Percentiles rank a stretch among this genome's conserved stretches.
Evolutionary conservation across 148 eudicot species (phyloP).

Genomic region (Simmondsia chinensis): DNA sequence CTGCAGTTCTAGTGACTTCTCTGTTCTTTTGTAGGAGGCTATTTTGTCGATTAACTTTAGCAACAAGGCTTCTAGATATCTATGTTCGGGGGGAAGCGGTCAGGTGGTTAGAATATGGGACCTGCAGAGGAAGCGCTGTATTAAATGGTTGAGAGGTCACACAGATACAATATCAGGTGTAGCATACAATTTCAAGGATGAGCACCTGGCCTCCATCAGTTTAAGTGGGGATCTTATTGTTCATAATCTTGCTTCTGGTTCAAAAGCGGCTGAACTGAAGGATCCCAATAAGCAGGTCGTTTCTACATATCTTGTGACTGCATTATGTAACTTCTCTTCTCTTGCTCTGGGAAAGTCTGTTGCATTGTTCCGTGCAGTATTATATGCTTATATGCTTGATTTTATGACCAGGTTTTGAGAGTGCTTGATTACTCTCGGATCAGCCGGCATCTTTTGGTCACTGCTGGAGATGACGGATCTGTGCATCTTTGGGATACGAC

Average conservation of each 20-base stretch:
- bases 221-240: constrained; percentile 77
- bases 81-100: constrained; percentile 85
- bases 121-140: constrained; percentile 88
- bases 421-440: constrained; percentile 92
- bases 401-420: constrained; percentile 66
- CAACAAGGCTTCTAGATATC: constrained; percentile 83
- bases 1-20: background rate
- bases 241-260: constrained; percentile 95
- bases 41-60: constrained; percentile 71
- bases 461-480: constrained; percentile 99
- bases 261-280: constrained; percentile 76
- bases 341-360: too few relatives aligned
- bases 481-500: constrained; percentile 96
- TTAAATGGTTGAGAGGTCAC: constrained; percentile 95
- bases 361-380: too few relatives aligned
- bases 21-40: constrained; percentile 42
- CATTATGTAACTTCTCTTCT: background rate
- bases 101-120: constrained; percentile 96
- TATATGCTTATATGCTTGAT: constrained; percentile 28
- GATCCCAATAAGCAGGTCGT: constrained; percentile 85
- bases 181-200: constrained; percentile 89
- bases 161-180: constrained; percentile 72
- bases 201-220: constrained; percentile 93
- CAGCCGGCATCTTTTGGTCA: constrained; percentile 89
- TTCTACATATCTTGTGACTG: background rate